These are phyloP conservation scores for Coemansia sp. DNA, from an alignment of 192 early-diverging fungal species.

Conservation along the genomic window DNA sequence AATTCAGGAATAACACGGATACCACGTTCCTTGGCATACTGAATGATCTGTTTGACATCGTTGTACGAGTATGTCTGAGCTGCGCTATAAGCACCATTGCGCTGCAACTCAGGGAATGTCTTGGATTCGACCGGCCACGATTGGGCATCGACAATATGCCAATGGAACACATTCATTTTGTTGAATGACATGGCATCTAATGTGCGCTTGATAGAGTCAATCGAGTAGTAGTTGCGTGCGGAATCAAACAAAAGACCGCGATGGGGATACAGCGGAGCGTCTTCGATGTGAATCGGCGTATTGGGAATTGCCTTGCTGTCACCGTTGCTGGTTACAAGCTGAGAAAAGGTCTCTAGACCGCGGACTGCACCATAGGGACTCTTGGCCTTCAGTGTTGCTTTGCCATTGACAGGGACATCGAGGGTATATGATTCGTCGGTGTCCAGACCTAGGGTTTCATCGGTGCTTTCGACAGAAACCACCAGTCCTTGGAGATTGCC, in stretches of 20 bases:
- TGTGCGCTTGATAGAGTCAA: conserved; percentile 58
- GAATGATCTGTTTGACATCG: conserved; percentile 68
- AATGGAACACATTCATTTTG: conserved; percentile 82
- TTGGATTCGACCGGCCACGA: conserved; percentile 69
- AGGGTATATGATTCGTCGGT: conserved; percentile 71
- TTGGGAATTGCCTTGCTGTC: conserved; percentile 56
- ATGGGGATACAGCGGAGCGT: conserved; percentile 63
- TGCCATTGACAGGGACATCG: conserved; percentile 56
- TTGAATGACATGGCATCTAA: conserved; percentile 68
- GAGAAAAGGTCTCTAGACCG: conserved; percentile 71
- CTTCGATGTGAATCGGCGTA: conserved; percentile 61
- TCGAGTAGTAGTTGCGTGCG: conserved; percentile 64
- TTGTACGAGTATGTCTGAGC: conserved; percentile 65
- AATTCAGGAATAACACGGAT: conserved; percentile 88
- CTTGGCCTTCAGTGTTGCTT: conserved; percentile 59
- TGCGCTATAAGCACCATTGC: conserved; percentile 64
- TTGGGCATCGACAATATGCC: conserved; percentile 73
- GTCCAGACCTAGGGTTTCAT: conserved; percentile 50
- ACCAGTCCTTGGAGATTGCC: conserved; percentile 29
- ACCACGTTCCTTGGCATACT: conserved; percentile 73
- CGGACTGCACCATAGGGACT: conserved; percentile 69
- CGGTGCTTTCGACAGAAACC: conserved; percentile 25
- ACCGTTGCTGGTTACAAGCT: conserved; percentile 60
- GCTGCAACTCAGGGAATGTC: conserved; percentile 60
- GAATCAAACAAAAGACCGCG: conserved; percentile 72